Conservation (phyloP, 257 asterid species). For the Striga asiatica region DNA sequence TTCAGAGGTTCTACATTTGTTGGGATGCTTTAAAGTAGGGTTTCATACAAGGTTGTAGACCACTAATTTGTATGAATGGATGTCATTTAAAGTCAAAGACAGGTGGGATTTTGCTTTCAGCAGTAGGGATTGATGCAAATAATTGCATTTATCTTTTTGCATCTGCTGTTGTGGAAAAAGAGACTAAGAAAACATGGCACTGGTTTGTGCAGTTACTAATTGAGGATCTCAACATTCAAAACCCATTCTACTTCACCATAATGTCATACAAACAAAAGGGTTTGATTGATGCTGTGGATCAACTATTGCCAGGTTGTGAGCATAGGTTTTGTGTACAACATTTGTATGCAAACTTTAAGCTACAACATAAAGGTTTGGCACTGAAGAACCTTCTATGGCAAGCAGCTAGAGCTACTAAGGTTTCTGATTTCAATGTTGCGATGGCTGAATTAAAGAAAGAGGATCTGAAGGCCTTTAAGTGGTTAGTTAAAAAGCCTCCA, state of each 20-base stretch:
- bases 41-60: neutral
- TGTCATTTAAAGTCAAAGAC: neutral
- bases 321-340: conserved; percentile 3
- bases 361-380: neutral
- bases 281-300: neutral
- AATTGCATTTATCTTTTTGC: neutral
- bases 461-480: neutral
- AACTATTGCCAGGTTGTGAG: neutral
- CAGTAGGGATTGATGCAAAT: neutral
- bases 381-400: neutral
- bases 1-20: neutral
- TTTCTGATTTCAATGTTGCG: neutral
- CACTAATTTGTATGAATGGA: neutral
- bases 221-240: neutral
- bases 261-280: conserved; percentile 4
- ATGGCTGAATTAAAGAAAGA: neutral
- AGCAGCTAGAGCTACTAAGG: neutral
- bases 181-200: neutral
- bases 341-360: neutral
- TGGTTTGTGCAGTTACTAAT: neutral
- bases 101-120: neutral
- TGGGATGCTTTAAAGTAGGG: neutral
- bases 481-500: neutral
- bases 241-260: neutral
- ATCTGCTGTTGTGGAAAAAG: neutral